Percentiles rank a stretch among this genome's conserved stretches.
phyloP scores from a whole-genome alignment of 2,329 filamentous ascomycete genomes.

The Beauveria rudraprayagi region DNA sequence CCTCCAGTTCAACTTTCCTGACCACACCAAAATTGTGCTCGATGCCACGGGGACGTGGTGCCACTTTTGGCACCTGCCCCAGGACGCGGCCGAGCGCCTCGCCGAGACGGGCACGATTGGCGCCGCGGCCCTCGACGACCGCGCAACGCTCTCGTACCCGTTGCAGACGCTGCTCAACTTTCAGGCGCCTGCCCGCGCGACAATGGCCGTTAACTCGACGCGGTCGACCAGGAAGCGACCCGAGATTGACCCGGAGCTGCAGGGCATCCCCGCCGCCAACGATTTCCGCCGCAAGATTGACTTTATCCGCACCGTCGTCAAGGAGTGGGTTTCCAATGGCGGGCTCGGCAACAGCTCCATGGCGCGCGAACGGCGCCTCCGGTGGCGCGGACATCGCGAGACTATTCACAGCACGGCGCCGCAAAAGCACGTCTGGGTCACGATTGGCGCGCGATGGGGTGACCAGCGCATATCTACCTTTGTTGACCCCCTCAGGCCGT shows the following conservation, averaged over 20 bases:
- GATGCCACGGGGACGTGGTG: conserved; percentile 67
- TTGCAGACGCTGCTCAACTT: conserved; percentile 68
- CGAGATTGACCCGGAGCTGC: conserved; percentile 51
- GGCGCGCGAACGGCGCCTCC: conserved; percentile 43
- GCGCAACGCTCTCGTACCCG: conserved; percentile 63
- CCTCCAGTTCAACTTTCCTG: conserved; percentile 81
- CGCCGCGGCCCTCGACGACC: conserved; percentile 61
- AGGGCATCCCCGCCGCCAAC: conserved; percentile 62
- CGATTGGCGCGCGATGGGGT: conserved; percentile 54
- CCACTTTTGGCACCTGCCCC: conserved; percentile 68
- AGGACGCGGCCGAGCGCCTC: conserved; percentile 61
- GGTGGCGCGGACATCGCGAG: conserved; percentile 53
- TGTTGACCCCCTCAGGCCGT: conserved; percentile 47
- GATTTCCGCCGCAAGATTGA: conserved; percentile 65
- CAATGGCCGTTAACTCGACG: conserved; percentile 23
- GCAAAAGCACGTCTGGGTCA: conserved; percentile 61
- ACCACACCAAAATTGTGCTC: conserved; percentile 78
- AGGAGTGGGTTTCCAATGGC: conserved; percentile 62
- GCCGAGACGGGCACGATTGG: conserved; percentile 58
- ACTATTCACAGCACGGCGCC: conserved; percentile 40
- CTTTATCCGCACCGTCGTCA: conserved; percentile 60
- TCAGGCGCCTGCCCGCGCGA: conserved; percentile 30
- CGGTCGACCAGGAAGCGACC: conserved; percentile 45
- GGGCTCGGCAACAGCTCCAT: conserved; percentile 62
- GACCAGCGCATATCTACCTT: conserved; percentile 48